Conservation (phyloP, 1,284 basidiomycete genomes). For the Ganoderma meredithae region DNA sequence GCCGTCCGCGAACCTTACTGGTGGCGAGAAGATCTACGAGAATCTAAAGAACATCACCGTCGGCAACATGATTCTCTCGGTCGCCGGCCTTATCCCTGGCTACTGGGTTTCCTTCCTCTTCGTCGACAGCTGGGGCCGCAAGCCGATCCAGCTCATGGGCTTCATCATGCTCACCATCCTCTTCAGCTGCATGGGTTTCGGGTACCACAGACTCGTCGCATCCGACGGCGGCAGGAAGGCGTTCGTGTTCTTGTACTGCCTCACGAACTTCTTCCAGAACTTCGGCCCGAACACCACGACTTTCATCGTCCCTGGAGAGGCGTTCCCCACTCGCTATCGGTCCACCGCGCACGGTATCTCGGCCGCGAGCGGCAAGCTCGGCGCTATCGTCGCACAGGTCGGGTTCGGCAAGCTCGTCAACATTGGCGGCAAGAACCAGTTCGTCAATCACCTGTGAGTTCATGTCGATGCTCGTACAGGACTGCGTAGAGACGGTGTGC, state of each 20-base stretch:
- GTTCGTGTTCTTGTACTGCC: conserved; percentile 71
- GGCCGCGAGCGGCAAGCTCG: conserved; percentile 73
- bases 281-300: conserved; percentile 81
- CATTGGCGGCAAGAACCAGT: conserved; percentile 54
- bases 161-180: conserved; percentile 61
- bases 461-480: neutral
- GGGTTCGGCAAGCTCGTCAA: conserved; percentile 57
- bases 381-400: conserved; percentile 74
- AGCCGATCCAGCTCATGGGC: conserved; percentile 48
- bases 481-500: neutral
- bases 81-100: conserved; percentile 41
- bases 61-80: conserved; percentile 40
- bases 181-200: conserved; percentile 62
- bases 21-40: conserved; percentile 52
- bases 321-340: conserved; percentile 79
- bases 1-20: conserved; percentile 49
- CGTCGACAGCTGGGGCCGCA: conserved; percentile 41
- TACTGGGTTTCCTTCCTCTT: conserved; percentile 40
- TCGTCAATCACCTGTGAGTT: conserved; percentile 47
- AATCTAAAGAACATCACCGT: conserved; percentile 37
- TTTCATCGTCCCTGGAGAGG: conserved; percentile 74
- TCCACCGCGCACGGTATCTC: conserved; percentile 78
- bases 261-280: conserved; percentile 63
- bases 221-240: conserved; percentile 47
- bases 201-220: conserved; percentile 60